These are phyloP conservation scores for Penicillium fimorum DNA, from an alignment of 495 filamentous ascomycete genomes.

Conservation along the genomic window DNA sequence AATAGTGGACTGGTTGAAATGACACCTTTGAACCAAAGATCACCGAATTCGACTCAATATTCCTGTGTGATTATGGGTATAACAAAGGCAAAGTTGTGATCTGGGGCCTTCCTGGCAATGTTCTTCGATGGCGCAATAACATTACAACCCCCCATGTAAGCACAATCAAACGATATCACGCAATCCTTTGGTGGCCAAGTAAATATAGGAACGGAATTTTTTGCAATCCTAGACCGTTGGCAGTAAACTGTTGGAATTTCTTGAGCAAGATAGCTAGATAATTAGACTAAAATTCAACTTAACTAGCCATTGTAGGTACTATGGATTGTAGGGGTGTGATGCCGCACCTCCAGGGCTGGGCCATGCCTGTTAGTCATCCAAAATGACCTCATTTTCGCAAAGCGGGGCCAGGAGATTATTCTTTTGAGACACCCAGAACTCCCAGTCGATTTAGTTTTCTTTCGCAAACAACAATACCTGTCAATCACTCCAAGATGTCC, in stretches of 20 bases:
- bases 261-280: not conserved
- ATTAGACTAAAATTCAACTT: not conserved
- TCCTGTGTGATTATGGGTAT: too few relatives aligned
- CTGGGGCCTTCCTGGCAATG: not conserved
- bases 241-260: not conserved
- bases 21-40: too few relatives aligned
- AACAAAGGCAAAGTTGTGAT: too few relatives aligned
- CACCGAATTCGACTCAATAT: too few relatives aligned
- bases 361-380: constrained; percentile 1
- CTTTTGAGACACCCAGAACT: not conserved
- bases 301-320: not conserved
- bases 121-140: not conserved
- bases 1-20: too few relatives aligned
- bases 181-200: not conserved
- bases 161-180: not conserved
- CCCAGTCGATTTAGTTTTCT: not conserved
- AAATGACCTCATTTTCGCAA: constrained; percentile 13
- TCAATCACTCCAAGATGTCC: constrained; percentile 21
- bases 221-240: not conserved
- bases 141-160: not conserved
- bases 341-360: not conserved
- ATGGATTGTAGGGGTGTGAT: not conserved
- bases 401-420: constrained; percentile 22
- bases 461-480: not conserved
- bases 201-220: not conserved